Conservation (phyloP, 805 yeast genomes). For the Teunomyces funiuensis region DNA sequence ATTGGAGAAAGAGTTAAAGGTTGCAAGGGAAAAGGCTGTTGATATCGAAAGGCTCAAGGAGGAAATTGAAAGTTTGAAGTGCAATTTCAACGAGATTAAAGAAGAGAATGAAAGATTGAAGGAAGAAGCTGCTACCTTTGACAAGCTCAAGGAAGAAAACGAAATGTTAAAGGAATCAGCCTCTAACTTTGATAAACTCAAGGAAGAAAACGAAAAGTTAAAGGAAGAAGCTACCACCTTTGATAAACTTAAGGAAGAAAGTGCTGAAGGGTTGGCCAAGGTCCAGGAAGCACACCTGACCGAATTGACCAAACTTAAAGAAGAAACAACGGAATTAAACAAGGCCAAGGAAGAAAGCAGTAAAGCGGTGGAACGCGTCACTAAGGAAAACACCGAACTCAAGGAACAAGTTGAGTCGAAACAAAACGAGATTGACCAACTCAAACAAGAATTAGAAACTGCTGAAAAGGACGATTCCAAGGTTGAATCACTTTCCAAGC, state of each 20-base stretch:
- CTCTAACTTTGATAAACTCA: neutral
- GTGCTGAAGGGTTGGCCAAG: no score
- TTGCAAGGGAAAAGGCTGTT: neutral
- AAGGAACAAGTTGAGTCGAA: neutral
- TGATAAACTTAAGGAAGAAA: slow-evolving; percentile 1
- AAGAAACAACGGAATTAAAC: neutral
- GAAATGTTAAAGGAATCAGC: no score
- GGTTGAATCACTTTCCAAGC: no score
- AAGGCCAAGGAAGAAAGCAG: neutral
- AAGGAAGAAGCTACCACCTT: slow-evolving; percentile 1
- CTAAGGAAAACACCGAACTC: neutral
- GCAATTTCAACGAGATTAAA: neutral
- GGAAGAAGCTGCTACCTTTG: neutral
- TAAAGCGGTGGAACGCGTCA: neutral
- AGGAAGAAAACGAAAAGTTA: slow-evolving; percentile 4
- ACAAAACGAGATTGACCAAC: neutral
- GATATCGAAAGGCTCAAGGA: no score
- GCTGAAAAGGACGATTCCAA: no score
- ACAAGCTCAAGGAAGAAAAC: no score
- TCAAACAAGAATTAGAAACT: neutral
- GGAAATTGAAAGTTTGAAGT: no score
- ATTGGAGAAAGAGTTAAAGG: neutral
- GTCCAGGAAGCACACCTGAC: neutral
- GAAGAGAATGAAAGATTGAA: neutral
- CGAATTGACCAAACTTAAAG: neutral